These are phyloP conservation scores for Schwanniomyces vanrijiae DNA, from an alignment of 805 yeast species.

Conservation along the genomic window DNA sequence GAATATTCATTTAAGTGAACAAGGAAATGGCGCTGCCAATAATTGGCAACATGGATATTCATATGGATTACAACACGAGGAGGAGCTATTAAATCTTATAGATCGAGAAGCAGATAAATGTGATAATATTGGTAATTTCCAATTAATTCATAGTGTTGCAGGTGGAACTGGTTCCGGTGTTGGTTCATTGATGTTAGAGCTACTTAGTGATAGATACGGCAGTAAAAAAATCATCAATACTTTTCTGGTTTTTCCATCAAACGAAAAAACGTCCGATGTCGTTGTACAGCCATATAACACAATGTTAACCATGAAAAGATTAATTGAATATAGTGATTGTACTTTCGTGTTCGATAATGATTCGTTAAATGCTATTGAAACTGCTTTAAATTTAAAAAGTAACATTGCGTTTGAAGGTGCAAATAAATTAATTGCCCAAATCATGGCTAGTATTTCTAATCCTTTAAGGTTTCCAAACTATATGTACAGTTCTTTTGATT, in stretches of 20 bases:
- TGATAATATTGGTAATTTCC: conserved; percentile 88
- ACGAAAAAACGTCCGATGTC: conserved; percentile 82
- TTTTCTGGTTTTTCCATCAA: conserved; percentile 82
- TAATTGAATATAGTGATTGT: conserved; percentile 83
- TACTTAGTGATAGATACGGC: conserved; percentile 71
- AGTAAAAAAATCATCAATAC: conserved; percentile 83
- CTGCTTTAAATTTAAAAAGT: conserved; percentile 25
- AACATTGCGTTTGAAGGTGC: conserved; percentile 74
- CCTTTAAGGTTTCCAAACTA: conserved; percentile 90
- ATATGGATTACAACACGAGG: conserved; percentile 67
- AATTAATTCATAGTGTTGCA: conserved; percentile 89
- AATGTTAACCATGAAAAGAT: conserved; percentile 73
- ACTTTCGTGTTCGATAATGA: conserved; percentile 90
- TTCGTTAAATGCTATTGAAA: conserved; percentile 73
- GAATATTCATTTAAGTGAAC: conserved; percentile 73
- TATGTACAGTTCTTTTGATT: conserved; percentile 81
- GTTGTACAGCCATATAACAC: conserved; percentile 97
- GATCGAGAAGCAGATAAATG: conserved; percentile 90
- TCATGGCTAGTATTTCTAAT: conserved; percentile 81
- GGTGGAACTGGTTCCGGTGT: conserved; percentile 99
- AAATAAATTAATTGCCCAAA: conserved; percentile 82
- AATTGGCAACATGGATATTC: conserved; percentile 92
- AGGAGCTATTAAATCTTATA: conserved; percentile 75
- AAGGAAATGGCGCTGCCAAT: conserved; percentile 93
- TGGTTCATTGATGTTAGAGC: conserved; percentile 80